Conservation (phyloP, 2,329 filamentous ascomycete species). For the Cladosporium oxysporum region DNA sequence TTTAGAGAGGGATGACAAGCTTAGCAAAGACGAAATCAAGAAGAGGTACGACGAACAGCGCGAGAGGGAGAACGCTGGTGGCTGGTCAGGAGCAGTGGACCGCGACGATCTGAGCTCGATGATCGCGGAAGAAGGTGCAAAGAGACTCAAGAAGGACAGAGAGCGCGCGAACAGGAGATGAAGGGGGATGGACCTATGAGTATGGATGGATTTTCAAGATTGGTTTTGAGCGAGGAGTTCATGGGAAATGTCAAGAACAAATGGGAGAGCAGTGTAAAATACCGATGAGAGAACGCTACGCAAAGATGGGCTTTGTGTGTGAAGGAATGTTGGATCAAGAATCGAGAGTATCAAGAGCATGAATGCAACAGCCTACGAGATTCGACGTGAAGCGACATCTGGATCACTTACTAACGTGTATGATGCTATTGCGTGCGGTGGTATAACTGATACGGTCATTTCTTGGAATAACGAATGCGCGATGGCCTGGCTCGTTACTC, state of each 20-base stretch:
- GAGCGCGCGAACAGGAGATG: constrained; percentile 63
- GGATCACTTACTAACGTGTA: not conserved
- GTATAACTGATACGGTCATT: not conserved
- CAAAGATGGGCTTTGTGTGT: not conserved
- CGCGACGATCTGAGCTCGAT: constrained; percentile 93
- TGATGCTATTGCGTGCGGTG: not conserved
- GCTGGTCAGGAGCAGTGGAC: constrained; percentile 69
- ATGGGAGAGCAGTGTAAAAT: constrained; percentile 2
- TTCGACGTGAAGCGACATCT: not conserved
- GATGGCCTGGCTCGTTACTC: not conserved
- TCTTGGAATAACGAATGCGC: not conserved
- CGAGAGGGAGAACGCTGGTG: constrained; percentile 58
- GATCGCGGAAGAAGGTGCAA: constrained; percentile 90
- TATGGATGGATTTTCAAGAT: constrained; percentile 9
- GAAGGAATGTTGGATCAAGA: not conserved
- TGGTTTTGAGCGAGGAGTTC: constrained; percentile 18
- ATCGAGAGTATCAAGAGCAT: constrained; percentile 3
- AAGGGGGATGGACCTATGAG: not conserved
- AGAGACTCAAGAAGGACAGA: constrained; percentile 84
- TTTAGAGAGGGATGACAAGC: constrained; percentile 70
- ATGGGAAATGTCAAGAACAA: constrained; percentile 7
- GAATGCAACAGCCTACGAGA: constrained; percentile 9
- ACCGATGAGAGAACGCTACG: not conserved
- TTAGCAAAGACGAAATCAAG: constrained; percentile 82
- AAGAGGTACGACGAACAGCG: constrained; percentile 74